Percentiles rank a stretch among this genome's conserved stretches.
These are phyloP conservation scores for Aspergillus fijiensis DNA, from an alignment of 2,329 filamentous ascomycete genomes.

Conservation along the genomic window DNA sequence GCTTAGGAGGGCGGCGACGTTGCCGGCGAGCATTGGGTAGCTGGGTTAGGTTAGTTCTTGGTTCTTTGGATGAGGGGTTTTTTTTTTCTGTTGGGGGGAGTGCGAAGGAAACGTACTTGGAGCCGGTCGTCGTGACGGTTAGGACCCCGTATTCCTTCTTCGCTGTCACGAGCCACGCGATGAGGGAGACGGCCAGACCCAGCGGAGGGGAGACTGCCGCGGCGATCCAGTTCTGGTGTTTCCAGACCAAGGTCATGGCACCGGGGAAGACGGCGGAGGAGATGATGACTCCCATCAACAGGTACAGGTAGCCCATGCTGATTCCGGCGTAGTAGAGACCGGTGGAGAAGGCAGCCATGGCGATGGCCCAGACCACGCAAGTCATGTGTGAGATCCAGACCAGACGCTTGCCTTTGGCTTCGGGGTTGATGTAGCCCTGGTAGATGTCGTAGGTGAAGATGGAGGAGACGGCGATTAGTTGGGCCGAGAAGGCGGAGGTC, in stretches of 20 bases:
- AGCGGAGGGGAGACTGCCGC: conserved; percentile 68
- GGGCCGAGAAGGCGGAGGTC: conserved; percentile 77
- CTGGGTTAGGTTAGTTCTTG: conserved; percentile 21
- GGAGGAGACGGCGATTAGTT: conserved; percentile 82
- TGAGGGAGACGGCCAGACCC: conserved; percentile 66
- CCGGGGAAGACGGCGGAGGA: conserved; percentile 81
- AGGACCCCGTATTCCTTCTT: conserved; percentile 68
- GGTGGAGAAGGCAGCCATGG: conserved; percentile 76
- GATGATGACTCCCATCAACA: conserved; percentile 91
- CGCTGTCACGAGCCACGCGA: conserved; percentile 76
- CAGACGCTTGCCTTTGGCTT: conserved; percentile 70
- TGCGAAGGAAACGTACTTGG: conserved; percentile 53
- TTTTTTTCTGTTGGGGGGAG: too few relatives aligned
- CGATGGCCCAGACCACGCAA: conserved; percentile 70
- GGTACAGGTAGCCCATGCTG: conserved; percentile 83
- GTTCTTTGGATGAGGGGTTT: not conserved
- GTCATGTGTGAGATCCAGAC: conserved; percentile 77
- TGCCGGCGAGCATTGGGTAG: conserved; percentile 83
- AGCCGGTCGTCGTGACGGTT: conserved; percentile 71
- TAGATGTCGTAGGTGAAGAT: conserved; percentile 90
- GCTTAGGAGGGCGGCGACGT: conserved; percentile 77
- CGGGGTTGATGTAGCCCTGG: conserved; percentile 79
- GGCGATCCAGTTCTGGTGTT: conserved; percentile 72
- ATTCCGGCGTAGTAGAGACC: conserved; percentile 73
- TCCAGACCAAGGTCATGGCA: conserved; percentile 77